A percentile compares a stretch with the other conserved stretches of the same genome.
Evolutionary conservation across 495 filamentous ascomycete genomes (phyloP).

Genomic region (Talaromyces ruber): DNA sequence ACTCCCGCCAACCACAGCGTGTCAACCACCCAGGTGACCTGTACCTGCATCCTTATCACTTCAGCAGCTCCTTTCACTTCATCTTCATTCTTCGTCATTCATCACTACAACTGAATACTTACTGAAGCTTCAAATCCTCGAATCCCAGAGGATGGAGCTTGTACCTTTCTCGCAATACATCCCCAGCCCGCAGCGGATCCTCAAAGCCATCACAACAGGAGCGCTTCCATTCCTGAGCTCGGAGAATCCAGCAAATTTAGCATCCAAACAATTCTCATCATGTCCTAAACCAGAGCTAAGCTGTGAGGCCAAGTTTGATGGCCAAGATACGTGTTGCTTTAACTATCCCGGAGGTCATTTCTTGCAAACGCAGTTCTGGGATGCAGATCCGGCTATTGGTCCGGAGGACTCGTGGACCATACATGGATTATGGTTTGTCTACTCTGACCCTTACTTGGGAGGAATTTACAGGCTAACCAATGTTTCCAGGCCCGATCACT

Average conservation of each 20-base stretch:
- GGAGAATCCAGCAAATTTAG: conserved; percentile 4
- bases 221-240: conserved; percentile 21
- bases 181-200: conserved; percentile 33
- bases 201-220: conserved; percentile 24
- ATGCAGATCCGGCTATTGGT: conserved; percentile 53
- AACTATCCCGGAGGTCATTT: conserved; percentile 65
- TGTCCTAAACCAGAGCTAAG: conserved; percentile 47
- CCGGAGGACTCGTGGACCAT: conserved; percentile 73
- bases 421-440: conserved; percentile 60
- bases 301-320: conserved; percentile 47
- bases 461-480: not conserved
- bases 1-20: not conserved
- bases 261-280: conserved; percentile 12
- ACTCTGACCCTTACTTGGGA: not conserved
- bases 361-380: conserved; percentile 78
- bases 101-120: not conserved
- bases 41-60: not conserved
- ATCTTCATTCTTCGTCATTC: not conserved
- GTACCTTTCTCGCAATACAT: conserved; percentile 14
- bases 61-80: not conserved
- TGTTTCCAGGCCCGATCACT: conserved; percentile 58
- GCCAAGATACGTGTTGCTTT: conserved; percentile 63
- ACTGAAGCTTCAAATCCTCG: not conserved
- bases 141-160: conserved; percentile 6
- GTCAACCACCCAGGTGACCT: conserved; percentile 1